Conservation (phyloP, 495 filamentous ascomycete genomes). For the Aspergillus sparsus region DNA sequence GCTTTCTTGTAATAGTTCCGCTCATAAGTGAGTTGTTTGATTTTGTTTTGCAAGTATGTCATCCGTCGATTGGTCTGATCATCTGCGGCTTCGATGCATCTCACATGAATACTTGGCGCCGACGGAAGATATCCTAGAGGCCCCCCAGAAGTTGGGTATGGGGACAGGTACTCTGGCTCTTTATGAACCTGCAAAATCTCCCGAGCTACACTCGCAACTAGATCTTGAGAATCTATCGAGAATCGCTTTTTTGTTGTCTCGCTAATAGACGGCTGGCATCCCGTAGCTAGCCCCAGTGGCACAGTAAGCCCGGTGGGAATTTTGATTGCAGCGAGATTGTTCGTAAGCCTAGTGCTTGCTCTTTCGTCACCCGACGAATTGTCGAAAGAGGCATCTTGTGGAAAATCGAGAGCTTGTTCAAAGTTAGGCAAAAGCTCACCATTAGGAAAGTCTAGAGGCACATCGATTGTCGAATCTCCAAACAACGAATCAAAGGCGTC, state of each 20-base stretch:
- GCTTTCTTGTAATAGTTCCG: slow-evolving; percentile 27
- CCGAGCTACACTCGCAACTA: slow-evolving; percentile 21
- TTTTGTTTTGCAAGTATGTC: slow-evolving; percentile 10
- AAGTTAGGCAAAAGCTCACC: slow-evolving; percentile 12
- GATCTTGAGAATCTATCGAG: slow-evolving; percentile 21
- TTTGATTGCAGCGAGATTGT: background rate
- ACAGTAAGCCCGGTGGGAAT: background rate
- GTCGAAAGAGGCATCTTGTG: background rate
- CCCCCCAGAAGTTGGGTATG: slow-evolving; percentile 30
- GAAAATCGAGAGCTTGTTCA: slow-evolving; percentile 2
- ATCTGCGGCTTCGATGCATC: slow-evolving; percentile 25
- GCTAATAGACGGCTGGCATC: slow-evolving; percentile 12
- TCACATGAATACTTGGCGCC: slow-evolving; percentile 27
- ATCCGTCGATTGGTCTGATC: slow-evolving; percentile 21
- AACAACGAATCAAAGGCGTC: slow-evolving; percentile 27
- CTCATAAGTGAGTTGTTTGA: slow-evolving; percentile 25
- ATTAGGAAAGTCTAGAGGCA: slow-evolving; percentile 9
- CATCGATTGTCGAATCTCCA: slow-evolving; percentile 19
- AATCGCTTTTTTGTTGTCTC: slow-evolving; percentile 29
- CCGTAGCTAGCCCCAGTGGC: background rate
- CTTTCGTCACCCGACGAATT: background rate
- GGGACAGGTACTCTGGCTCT: slow-evolving; percentile 27
- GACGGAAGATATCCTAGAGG: slow-evolving; percentile 33
- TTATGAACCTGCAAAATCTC: slow-evolving; percentile 23
- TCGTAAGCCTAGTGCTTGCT: background rate